Evolutionary conservation across 1,139 yeast genomes (phyloP).

Genomic region (Candida tropicalis): DNA sequence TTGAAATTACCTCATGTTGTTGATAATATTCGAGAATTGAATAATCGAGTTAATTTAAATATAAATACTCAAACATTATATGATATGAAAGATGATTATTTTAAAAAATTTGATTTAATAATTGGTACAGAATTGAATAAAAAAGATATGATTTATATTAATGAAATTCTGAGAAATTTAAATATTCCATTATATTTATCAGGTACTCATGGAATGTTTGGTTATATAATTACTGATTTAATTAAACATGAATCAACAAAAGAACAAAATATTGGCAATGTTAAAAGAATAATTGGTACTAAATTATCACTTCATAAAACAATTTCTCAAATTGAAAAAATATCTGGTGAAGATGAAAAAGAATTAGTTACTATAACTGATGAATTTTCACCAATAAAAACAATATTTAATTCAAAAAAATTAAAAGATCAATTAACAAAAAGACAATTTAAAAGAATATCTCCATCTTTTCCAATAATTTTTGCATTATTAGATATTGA

Average conservation of each 20-base stretch:
- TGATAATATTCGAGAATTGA: slow-evolving; percentile 65
- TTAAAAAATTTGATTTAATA: slow-evolving; percentile 66
- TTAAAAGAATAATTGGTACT: slow-evolving; percentile 47
- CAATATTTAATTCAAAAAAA: slow-evolving; percentile 38
- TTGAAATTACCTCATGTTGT: slow-evolving; percentile 57
- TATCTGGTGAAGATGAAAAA: slow-evolving; percentile 27
- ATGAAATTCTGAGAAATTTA: slow-evolving; percentile 54
- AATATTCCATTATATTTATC: slow-evolving; percentile 69
- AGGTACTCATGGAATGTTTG: slow-evolving; percentile 79
- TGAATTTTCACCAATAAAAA: slow-evolving; percentile 40
- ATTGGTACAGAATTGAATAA: slow-evolving; percentile 70
- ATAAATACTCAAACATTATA: slow-evolving; percentile 40
- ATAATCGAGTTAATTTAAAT: slow-evolving; percentile 67
- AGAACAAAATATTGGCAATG: slow-evolving; percentile 50
- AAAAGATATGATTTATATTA: slow-evolving; percentile 44
- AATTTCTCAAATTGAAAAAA: slow-evolving; percentile 46
- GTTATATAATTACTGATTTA: slow-evolving; percentile 79
- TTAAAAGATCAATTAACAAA: slow-evolving; percentile 48
- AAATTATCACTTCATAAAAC: slow-evolving; percentile 53
- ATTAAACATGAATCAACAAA: slow-evolving; percentile 57
- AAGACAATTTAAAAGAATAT: slow-evolving; percentile 60
- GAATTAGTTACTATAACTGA: slow-evolving; percentile 65
- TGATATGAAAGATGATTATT: slow-evolving; percentile 37
- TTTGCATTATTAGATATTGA: slow-evolving; percentile 54
- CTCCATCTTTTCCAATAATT: slow-evolving; percentile 63